phyloP scores from a whole-genome alignment of 257 asterid species.

The Orobanche coerulescens region DNA sequence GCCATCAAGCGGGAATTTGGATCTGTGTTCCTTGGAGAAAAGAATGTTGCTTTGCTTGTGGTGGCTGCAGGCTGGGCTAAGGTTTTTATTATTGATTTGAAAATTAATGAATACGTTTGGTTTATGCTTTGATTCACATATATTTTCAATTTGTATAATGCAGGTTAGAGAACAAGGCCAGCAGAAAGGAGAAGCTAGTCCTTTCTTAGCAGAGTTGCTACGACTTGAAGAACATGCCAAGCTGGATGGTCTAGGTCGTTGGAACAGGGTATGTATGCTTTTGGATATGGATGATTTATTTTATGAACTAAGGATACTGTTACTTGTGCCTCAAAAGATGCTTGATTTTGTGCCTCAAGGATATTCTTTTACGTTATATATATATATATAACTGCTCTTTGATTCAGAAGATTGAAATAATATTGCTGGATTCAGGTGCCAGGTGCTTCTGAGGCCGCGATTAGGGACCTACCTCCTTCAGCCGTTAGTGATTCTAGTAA shows the following conservation, averaged over 20 bases:
- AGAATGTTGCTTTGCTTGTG: constrained; percentile 69
- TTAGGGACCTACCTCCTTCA: constrained; percentile 83
- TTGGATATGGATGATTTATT: neutral
- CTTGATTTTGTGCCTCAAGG: neutral
- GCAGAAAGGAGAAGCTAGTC: constrained; percentile 89
- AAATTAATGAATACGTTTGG: constrained; percentile 3
- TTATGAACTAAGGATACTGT: neutral
- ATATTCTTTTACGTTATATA: neutral
- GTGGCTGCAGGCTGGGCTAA: constrained; percentile 97
- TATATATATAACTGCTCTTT: neutral
- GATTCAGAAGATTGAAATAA: neutral
- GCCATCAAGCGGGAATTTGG: constrained; percentile 89
- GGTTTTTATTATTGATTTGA: constrained; percentile 33
- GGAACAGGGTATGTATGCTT: constrained; percentile 65
- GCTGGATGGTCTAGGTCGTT: constrained; percentile 84
- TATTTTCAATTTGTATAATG: constrained; percentile 6
- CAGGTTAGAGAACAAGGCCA: constrained; percentile 94
- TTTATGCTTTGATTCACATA: constrained; percentile 5
- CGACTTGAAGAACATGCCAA: constrained; percentile 83
- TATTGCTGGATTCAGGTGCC: constrained; percentile 45
- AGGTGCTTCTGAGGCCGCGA: constrained; percentile 71
- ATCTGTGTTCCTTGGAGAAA: constrained; percentile 71
- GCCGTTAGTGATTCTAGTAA: constrained; percentile 66
- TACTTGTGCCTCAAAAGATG: neutral
- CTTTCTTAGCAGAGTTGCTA: constrained; percentile 59